Percentiles rank a stretch among this genome's conserved stretches.
phyloP scores from a whole-genome alignment of 75 land plant genomes.

The Pinus taeda region DNA sequence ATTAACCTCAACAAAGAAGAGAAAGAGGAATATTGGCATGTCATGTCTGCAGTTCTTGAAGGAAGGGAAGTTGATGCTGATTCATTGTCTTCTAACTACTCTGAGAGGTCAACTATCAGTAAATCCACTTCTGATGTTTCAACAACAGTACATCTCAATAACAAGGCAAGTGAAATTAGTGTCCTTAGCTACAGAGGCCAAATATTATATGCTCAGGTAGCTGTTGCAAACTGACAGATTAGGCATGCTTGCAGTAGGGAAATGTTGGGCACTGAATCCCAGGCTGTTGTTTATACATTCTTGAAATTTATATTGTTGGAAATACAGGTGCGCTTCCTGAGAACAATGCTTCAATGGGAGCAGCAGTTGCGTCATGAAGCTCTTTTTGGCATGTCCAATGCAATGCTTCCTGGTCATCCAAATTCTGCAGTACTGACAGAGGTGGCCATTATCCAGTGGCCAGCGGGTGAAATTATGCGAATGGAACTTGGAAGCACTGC shows the following conservation, averaged over 20 bases:
- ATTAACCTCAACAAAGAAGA: constrained; percentile 75
- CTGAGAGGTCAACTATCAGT: constrained; percentile 15
- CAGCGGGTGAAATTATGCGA: constrained; percentile 92
- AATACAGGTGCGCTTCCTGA: constrained; percentile 70
- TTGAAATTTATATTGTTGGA: constrained; percentile 1
- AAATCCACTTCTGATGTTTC: constrained; percentile 7
- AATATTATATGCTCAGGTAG: not conserved
- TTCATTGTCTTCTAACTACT: constrained; percentile 9
- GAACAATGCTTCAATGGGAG: constrained; percentile 98
- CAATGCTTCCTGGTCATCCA: constrained; percentile 11
- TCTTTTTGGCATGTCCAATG: constrained; percentile 18
- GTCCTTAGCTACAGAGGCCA: not conserved
- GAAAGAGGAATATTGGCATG: constrained; percentile 72
- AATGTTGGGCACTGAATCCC: not conserved
- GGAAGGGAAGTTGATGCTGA: constrained; percentile 50
- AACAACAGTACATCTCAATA: constrained; percentile 52
- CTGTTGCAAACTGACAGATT: not conserved
- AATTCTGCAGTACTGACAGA: constrained; percentile 49
- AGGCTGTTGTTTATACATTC: not conserved
- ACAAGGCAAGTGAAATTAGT: constrained; percentile 54
- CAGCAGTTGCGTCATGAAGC: constrained; percentile 65
- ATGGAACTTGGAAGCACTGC: constrained; percentile 91
- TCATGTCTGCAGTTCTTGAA: constrained; percentile 72
- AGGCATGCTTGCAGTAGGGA: not conserved
- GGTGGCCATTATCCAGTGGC: constrained; percentile 91